Evolutionary conservation across 768 basidiomycete species (phyloP), one percentile per base, ranked within the genome.

Genomic region (Suillus ampliporus): DNA sequence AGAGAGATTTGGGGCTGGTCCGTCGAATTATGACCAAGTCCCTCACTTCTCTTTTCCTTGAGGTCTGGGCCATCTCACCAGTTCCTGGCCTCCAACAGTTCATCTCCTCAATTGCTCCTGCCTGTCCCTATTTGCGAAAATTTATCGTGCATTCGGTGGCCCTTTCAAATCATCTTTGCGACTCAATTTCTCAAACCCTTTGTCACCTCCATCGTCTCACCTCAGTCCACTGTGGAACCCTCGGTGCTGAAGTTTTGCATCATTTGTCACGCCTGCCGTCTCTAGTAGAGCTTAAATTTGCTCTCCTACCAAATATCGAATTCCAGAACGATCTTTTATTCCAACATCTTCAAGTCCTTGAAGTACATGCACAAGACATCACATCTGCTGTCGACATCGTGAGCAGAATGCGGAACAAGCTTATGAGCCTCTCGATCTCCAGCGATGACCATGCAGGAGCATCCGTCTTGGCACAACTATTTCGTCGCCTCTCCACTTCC

Each of bases 191-290:
- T 37, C 44, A 26, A 52, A 37, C 59, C 28, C 13, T 60, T 37
- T 21, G 21, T 11, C 34, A 35, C 23, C 35, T 60, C n/a, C 51
- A 57, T 23, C 34, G 57, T 35, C 59, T 60, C 26, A 54, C 50
- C 35, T 17, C 59, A 54, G n/a, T 60, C 10, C 35, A 54, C 11
- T 56, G 44, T 21, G 48, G 35, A 17, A 6, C 19, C 17, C 34
- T 74, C 23, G 60, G 72, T 38, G 72, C 66, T 40, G 51, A 53
- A 1, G 70, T 66, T 35, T 61, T 74, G 52, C 2, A 61, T 34
- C 72, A 75, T 63, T 69, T 74, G 23, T 67, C 74, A 17, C 70
- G 15, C 15, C 70, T 74, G 6, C 68, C 74, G 1, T 31, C 21
- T 28, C 65, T 74, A 47, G 19, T 34, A 31, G 50, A 51, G 19